phyloP scores from a whole-genome alignment of 2,329 filamentous ascomycete species.

The Ophiostoma pallidulum region DNA sequence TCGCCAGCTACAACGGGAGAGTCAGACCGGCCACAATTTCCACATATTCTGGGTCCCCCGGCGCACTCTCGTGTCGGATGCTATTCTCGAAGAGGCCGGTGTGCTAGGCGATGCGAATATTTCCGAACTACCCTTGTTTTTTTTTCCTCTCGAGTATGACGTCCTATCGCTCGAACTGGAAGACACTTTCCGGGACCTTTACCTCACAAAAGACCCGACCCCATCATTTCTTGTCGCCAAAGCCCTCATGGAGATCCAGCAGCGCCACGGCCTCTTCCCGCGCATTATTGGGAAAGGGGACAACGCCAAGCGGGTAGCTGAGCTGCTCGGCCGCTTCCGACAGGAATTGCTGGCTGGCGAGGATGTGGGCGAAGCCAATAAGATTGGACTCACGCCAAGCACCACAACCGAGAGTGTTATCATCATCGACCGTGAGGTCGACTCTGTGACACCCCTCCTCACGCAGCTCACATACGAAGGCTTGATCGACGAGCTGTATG shows the following conservation, averaged over 20 bases:
- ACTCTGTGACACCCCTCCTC: conserved; percentile 83
- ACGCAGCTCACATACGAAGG: conserved; percentile 97
- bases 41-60: conserved; percentile 94
- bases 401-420: conserved; percentile 82
- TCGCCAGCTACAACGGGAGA: conserved; percentile 77
- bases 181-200: conserved; percentile 77
- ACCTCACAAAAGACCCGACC: conserved; percentile 82
- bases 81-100: conserved; percentile 83
- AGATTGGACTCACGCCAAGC: conserved; percentile 70
- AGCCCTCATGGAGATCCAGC: conserved; percentile 89
- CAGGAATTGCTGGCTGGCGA: conserved; percentile 79
- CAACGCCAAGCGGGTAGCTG: conserved; percentile 79
- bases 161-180: conserved; percentile 84
- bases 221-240: conserved; percentile 82
- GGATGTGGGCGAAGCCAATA: conserved; percentile 51
- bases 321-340: conserved; percentile 82
- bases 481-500: conserved; percentile 85
- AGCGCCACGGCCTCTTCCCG: conserved; percentile 85
- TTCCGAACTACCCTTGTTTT: conserved; percentile 76
- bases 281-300: conserved; percentile 93
- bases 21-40: conserved; percentile 87
- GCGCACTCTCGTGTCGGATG: conserved; percentile 82
- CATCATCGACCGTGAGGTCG: conserved; percentile 89
- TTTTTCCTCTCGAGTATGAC: conserved; percentile 86
- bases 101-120: conserved; percentile 89